These are phyloP conservation scores for Colletotrichum costaricense DNA, from an alignment of 2,329 filamentous ascomycete species.

Conservation along the genomic window DNA sequence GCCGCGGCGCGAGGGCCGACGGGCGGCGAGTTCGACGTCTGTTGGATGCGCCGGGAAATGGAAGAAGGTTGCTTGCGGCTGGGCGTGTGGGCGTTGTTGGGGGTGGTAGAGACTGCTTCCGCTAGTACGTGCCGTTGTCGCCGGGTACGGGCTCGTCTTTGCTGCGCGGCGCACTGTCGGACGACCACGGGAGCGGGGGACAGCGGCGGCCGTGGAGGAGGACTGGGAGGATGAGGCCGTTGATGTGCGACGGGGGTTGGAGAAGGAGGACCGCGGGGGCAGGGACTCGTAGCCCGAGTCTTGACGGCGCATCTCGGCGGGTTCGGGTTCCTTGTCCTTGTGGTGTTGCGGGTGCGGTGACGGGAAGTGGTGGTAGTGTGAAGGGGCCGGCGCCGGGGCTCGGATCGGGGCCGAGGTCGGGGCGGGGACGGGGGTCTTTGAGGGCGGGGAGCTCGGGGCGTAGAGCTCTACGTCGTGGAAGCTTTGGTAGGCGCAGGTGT, in stretches of 20 bases:
- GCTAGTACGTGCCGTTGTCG: conserved; percentile 20
- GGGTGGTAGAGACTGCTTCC: conserved; percentile 31
- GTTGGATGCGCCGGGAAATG: conserved; percentile 57
- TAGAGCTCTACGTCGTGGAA: conserved; percentile 62
- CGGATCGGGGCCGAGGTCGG: conserved; percentile 17
- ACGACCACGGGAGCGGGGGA: conserved; percentile 49
- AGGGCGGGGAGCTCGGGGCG: conserved; percentile 50
- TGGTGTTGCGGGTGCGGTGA: conserved; percentile 10
- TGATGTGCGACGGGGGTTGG: conserved; percentile 49
- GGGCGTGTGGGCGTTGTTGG: conserved; percentile 33
- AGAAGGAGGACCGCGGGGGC: conserved; percentile 51
- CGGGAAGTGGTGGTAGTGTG: conserved; percentile 26
- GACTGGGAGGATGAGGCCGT: conserved; percentile 42
- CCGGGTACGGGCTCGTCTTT: conserved; percentile 47
- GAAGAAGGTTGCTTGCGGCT: conserved; percentile 55
- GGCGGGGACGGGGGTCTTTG: conserved; percentile 34
- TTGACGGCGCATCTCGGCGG: conserved; percentile 61
- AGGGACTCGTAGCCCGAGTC: conserved; percentile 71
- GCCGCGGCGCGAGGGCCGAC: background rate
- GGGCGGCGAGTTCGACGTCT: conserved; percentile 44
- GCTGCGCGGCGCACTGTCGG: conserved; percentile 54
- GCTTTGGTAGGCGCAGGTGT: conserved; percentile 51
- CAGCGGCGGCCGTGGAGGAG: conserved; percentile 37
- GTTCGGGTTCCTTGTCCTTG: conserved; percentile 40
- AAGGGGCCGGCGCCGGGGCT: conserved; percentile 32